Evolutionary conservation across 1,139 yeast genomes (phyloP).

Genomic region (Protomyces pachydermus): DNA sequence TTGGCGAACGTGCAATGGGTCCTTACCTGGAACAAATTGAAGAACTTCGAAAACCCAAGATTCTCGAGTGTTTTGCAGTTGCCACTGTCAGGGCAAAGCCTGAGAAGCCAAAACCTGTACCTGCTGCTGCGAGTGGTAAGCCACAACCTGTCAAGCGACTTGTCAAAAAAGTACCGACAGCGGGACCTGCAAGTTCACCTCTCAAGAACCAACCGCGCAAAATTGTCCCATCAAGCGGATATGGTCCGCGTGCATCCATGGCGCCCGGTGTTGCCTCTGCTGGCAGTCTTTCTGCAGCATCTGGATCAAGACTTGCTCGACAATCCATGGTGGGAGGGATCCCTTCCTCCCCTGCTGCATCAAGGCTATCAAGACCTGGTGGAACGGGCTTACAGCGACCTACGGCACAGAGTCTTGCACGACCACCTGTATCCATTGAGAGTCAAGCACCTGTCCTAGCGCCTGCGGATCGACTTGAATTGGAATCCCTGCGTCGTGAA

Average conservation of each 20-base stretch:
- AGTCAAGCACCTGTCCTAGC: neutral
- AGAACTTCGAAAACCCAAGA: conserved; percentile 61
- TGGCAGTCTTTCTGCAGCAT: neutral
- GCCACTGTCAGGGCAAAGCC: conserved; percentile 52
- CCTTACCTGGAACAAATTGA: conserved; percentile 64
- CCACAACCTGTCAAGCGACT: neutral
- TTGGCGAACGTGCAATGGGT: conserved; percentile 66
- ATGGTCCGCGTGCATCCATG: conserved; percentile 19
- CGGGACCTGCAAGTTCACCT: conserved; percentile 6
- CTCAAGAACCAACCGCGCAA: conserved; percentile 6
- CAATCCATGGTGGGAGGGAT: conserved; percentile 8
- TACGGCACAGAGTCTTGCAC: conserved; percentile 22
- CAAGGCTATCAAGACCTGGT: conserved; percentile 9
- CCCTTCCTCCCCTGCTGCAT: conserved; percentile 9
- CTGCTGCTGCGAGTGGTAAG: conserved; percentile 27
- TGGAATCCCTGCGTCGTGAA: conserved; percentile 18
- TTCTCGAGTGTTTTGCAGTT: conserved; percentile 53
- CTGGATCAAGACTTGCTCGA: conserved; percentile 1
- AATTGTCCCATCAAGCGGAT: conserved; percentile 12
- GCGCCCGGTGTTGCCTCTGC: conserved; percentile 1
- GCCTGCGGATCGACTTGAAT: conserved; percentile 13
- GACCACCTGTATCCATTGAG: neutral
- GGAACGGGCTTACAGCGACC: conserved; percentile 8
- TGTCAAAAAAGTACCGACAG: conserved; percentile 10
- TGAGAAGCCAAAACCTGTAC: conserved; percentile 33